These are phyloP conservation scores for Nannochloropsis salina DNA, from an alignment of 108 stramenopile species.

Conservation along the genomic window DNA sequence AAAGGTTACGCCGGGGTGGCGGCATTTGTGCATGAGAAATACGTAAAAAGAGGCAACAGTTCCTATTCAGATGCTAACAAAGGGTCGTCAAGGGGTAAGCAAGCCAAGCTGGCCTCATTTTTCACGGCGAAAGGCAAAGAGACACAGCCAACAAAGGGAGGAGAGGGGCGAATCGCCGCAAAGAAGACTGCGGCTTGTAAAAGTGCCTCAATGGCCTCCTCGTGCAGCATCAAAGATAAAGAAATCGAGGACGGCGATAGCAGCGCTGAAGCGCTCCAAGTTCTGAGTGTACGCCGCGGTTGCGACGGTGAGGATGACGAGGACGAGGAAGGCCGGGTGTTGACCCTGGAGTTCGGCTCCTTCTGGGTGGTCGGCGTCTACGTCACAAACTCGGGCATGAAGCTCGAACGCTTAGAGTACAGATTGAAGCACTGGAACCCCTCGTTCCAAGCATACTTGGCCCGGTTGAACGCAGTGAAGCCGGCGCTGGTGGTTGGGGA, in stretches of 20 bases:
- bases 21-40: constrained; percentile 60
- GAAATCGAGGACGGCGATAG: constrained; percentile 25
- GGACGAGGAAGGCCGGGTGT: constrained; percentile 83
- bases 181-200: constrained; percentile 40
- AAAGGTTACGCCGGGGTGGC: constrained; percentile 96
- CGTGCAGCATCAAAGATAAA: neutral
- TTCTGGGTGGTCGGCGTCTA: constrained; percentile 77
- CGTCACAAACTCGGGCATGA: constrained; percentile 95
- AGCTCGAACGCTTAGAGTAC: constrained; percentile 80
- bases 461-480: constrained; percentile 38
- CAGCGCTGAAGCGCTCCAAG: constrained; percentile 25
- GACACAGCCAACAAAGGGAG: constrained; percentile 33
- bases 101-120: constrained; percentile 66
- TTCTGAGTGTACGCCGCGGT: constrained; percentile 33
- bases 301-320: constrained; percentile 63
- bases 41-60: neutral
- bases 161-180: constrained; percentile 24
- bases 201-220: constrained; percentile 48
- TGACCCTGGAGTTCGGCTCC: constrained; percentile 73
- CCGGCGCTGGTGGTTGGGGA: constrained; percentile 54
- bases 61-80: neutral
- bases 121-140: constrained; percentile 52
- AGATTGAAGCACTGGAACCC: constrained; percentile 89
- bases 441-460: constrained; percentile 58
- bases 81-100: constrained; percentile 54